Evolutionary conservation across 2,329 filamentous ascomycete species (phyloP), one percentile per base, ranked within the genome.

Genomic region (Elsinoe batatas): DNA sequence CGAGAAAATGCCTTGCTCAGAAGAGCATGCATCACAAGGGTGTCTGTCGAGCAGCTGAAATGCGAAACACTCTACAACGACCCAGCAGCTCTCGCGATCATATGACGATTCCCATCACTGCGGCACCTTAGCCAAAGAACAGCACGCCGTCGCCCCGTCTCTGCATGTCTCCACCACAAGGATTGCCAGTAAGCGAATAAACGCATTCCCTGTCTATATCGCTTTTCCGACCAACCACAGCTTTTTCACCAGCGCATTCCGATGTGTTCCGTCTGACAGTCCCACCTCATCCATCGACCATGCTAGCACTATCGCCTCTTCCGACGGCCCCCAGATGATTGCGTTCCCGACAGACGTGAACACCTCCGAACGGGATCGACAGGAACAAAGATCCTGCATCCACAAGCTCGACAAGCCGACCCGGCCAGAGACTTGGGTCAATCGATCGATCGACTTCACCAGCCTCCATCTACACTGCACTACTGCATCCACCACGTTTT

Each of bases 201-300:
- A 44, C 40, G 40, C 40, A 18, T 22, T 22, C 30, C 44, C 44
- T 35, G 26, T 49, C 44, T 49, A 49, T 49, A 49, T 26, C 44
- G 44, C 44, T 26, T 35, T 35, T 49, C 17, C 44, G 17, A 20
- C 44, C 44, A 49, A 49, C 44, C 44, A 33, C 26, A 49, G n/a
- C 32, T n/a, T 33, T 35, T 18, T 35, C 26, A 49, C 15, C 22
- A 12, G 8, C 44, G 12, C 10, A 13, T 35, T 35, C 30, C 40
- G 40, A 5, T 3, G n/a, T 22, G 18, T 11, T n/a, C 20, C 40
- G n/a, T 44, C 13, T 17, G 7, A 26, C 20, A 12, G 38, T 42
- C 10, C 17, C 17, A 20, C 17, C n/a, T 22, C 13, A 4, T 20
- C 18, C 11, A 11, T 20, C n/a, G 43, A 47, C 8, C 20, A 33